phyloP scores from a whole-genome alignment of 202 grass and related monocot species.

The Zoysia matrella region DNA sequence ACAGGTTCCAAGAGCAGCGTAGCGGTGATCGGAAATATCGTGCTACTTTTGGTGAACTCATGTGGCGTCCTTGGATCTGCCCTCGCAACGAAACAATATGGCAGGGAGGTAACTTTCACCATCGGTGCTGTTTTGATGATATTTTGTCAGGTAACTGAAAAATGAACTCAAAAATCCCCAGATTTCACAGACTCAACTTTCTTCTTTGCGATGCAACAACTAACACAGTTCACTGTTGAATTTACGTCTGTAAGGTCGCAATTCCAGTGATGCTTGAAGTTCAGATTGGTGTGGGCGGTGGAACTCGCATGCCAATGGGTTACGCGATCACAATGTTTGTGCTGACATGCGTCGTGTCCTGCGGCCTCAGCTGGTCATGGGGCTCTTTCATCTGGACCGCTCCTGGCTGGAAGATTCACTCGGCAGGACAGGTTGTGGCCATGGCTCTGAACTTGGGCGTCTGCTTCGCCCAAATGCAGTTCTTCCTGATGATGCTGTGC shows the following conservation, averaged over 20 bases:
- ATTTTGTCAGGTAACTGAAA: conserved; percentile 53
- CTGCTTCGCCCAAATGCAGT: conserved; percentile 54
- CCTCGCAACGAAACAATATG: conserved; percentile 36
- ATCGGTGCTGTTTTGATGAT: conserved; percentile 35
- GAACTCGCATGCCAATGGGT: conserved; percentile 37
- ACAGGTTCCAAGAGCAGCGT: conserved; percentile 39
- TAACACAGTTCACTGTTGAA: not conserved
- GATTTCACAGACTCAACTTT: not conserved
- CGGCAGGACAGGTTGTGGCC: conserved; percentile 28
- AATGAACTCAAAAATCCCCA: not conserved
- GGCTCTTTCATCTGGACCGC: conserved; percentile 47
- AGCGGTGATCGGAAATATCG: conserved; percentile 31
- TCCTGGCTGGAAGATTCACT: conserved; percentile 30
- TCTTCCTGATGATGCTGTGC: conserved; percentile 57
- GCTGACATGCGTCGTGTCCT: conserved; percentile 50
- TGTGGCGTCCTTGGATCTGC: conserved; percentile 53
- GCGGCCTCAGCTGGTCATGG: conserved; percentile 60
- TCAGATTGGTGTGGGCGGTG: conserved; percentile 36
- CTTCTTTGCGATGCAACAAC: not conserved
- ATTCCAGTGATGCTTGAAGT: conserved; percentile 46
- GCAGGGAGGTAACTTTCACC: conserved; percentile 29
- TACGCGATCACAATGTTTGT: conserved; percentile 36
- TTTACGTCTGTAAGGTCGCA: conserved; percentile 36
- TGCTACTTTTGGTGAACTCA: conserved; percentile 48
- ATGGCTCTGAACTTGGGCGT: conserved; percentile 22